Base-by-base conservation (phyloP, 805 yeast genomes). In the Saturnispora saitoi region DNA sequence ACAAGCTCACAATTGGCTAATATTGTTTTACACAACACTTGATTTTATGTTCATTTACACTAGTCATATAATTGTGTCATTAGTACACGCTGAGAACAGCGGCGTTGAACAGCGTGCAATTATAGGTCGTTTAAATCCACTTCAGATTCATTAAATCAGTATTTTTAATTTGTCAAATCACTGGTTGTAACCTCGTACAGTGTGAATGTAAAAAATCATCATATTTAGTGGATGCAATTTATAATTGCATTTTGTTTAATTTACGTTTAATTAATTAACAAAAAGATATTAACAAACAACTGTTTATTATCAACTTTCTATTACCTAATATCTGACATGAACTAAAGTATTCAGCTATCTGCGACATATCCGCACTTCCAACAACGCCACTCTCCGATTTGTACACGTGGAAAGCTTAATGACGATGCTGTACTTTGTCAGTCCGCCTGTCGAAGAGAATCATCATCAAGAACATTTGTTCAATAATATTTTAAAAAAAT, bases 61-160 rank as follows among this genome's bases (percentile, higher is more conserved):
- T 17, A 39, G 44, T 12, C 36, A 47, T 20, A 28, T 30, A 42
- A 6, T 47, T 12, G 47, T 38, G 2, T 32, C 38, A 14, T 11
- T 24, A 17, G 47, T 43, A n/a, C 42, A 47, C 7, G 12, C 24
- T 15, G 50, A 47, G 20, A 43, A 47, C 36, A 34, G 38, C 36
- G 24, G 29, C 9, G 42, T n/a, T n/a, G 50, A 47, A 30, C 43
- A 22, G 19, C 30, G 19, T 26, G 42, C 42, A 7, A 46, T 46
- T 40, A 24, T 46, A n/a, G 48, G 48, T 17, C 34, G 46, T 12
- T 37, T 37, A 12, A 30, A 24, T 31, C 34, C 38, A 24, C 19
- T 26, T 72, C 76, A 72, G 76, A 71, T 65, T 72, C 76, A 72
- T 72, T 72, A 74, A 73, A 74, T 73, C 78, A 74, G 78, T 74